A percentile compares a stretch with the other conserved stretches of the same genome.
These are phyloP conservation scores for Pinus tabuliformis DNA, from an alignment of 75 land plant genomes.

Conservation along the genomic window DNA sequence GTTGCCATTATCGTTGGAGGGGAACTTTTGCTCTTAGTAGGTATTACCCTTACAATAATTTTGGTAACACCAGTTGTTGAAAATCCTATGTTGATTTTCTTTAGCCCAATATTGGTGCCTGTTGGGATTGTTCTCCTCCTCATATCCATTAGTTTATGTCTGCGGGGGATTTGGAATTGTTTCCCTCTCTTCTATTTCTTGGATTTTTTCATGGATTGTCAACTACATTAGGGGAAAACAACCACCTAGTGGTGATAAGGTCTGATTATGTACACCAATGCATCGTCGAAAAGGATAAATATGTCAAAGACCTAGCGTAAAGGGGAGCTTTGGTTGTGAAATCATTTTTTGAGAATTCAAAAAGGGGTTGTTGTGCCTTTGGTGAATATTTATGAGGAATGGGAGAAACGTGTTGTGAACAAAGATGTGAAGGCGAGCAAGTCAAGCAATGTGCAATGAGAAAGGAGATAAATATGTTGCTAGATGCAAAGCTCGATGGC, in stretches of 20 bases:
- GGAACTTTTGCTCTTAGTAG: constrained; percentile 30
- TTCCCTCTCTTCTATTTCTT: no score
- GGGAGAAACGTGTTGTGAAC: no score
- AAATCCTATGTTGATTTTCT: constrained; percentile 46
- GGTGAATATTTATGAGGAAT: no score
- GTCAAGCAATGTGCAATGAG: no score
- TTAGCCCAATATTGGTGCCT: constrained; percentile 56
- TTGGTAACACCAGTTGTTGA: constrained; percentile 27
- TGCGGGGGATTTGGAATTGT: constrained; percentile 30
- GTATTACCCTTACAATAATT: constrained; percentile 40
- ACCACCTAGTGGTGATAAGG: constrained; percentile 43
- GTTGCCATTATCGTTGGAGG: constrained; percentile 22
- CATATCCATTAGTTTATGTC: constrained; percentile 22
- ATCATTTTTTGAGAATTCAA: no score
- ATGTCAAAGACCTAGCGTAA: constrained; percentile 39
- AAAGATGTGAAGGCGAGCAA: no score
- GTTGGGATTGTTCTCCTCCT: constrained; percentile 24
- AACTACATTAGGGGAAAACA: constrained; percentile 50
- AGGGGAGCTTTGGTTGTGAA: no score
- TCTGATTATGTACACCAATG: constrained; percentile 24
- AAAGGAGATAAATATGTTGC: no score
- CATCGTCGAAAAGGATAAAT: constrained; percentile 26
- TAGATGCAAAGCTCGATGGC: no score
- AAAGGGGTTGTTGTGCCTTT: no score
- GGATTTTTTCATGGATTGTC: constrained; percentile 42